phyloP scores from a whole-genome alignment of 2,329 filamentous ascomycete species.

The Cercospora berteroae region DNA sequence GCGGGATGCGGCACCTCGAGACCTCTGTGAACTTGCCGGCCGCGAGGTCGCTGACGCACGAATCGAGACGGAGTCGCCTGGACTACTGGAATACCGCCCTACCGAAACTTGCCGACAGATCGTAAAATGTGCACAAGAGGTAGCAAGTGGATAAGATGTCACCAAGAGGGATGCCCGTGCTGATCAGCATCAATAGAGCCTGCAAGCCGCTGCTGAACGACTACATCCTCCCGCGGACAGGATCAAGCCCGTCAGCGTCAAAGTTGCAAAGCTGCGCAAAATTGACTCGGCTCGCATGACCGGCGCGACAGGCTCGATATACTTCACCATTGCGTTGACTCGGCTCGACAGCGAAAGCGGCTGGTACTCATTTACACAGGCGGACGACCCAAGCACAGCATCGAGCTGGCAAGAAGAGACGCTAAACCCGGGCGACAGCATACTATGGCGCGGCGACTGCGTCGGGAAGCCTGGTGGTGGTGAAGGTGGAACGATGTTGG shows the following conservation, averaged over 20 bases:
- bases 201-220: neutral
- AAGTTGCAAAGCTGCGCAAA: neutral
- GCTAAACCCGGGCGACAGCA: neutral
- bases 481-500: neutral
- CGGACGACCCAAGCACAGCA: neutral
- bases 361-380: neutral
- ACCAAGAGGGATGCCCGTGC: neutral
- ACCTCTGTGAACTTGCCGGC: neutral
- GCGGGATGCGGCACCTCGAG: neutral
- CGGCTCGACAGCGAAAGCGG: neutral
- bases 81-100: neutral
- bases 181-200: neutral
- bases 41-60: neutral
- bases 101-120: neutral
- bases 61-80: neutral
- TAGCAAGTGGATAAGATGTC: neutral
- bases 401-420: neutral
- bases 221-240: neutral
- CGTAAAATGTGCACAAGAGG: neutral
- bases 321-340: neutral
- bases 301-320: neutral
- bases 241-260: neutral
- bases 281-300: neutral
- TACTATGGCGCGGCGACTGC: neutral
- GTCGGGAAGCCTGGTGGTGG: neutral